phyloP scores from a whole-genome alignment of 2,329 filamentous ascomycete genomes.

The Lachnellula arida region DNA sequence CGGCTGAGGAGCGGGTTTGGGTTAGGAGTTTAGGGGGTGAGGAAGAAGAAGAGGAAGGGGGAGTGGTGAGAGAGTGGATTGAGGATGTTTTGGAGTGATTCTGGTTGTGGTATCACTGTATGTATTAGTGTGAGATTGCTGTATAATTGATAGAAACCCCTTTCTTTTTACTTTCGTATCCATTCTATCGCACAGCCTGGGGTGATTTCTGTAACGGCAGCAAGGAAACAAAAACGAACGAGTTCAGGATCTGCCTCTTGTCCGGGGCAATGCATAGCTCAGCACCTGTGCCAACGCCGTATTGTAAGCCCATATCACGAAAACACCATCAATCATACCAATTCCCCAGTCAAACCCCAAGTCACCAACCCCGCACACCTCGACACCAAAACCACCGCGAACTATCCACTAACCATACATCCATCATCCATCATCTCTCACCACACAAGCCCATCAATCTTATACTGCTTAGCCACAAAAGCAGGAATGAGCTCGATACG shows the following conservation, averaged over 20 bases:
- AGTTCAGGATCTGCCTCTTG: no score
- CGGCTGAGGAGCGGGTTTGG: constrained; percentile 14
- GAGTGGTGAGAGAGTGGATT: constrained; percentile 17
- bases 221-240: no score
- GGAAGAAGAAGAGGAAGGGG: neutral
- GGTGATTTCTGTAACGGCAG: no score
- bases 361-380: no score
- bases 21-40: neutral
- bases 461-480: neutral
- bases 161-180: neutral
- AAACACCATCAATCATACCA: no score
- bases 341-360: no score
- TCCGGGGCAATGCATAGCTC: no score
- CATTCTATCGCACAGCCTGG: neutral
- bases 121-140: neutral
- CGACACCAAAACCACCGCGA: no score
- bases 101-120: neutral
- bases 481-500: neutral
- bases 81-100: constrained; percentile 5
- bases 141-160: neutral
- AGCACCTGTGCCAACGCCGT: no score
- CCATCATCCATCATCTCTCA: neutral
- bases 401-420: no score
- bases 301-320: no score
- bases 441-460: constrained; percentile 1